Percentiles rank a stretch among this genome's conserved stretches.
These are phyloP conservation scores for Colletotrichum brevisporum DNA, from an alignment of 2,329 filamentous ascomycete species.

Conservation along the genomic window DNA sequence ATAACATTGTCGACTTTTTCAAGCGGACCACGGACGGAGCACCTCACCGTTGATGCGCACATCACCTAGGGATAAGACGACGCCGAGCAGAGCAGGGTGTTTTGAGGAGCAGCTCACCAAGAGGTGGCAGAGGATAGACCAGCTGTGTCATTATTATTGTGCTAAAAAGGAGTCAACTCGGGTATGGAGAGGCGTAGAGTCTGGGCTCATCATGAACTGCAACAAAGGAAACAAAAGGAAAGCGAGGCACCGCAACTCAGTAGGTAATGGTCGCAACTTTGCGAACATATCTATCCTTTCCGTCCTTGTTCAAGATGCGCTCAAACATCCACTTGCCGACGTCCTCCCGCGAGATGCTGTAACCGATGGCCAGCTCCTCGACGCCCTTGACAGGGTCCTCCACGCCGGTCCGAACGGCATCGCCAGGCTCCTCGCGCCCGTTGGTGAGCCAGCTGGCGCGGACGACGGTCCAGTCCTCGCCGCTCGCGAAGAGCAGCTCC, in stretches of 20 bases:
- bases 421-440: slow-evolving; percentile 42
- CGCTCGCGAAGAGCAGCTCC: slow-evolving; percentile 46
- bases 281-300: slow-evolving; percentile 44
- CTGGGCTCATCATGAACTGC: background rate
- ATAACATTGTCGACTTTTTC: slow-evolving; percentile 41
- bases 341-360: slow-evolving; percentile 57
- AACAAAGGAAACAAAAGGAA: background rate
- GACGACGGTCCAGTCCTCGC: slow-evolving; percentile 50
- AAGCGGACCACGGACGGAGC: background rate
- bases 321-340: slow-evolving; percentile 59
- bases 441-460: slow-evolving; percentile 51
- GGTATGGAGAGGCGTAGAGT: background rate
- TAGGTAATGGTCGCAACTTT: slow-evolving; percentile 50
- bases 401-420: slow-evolving; percentile 47
- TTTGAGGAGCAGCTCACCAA: background rate
- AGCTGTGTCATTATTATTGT: background rate
- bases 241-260: background rate
- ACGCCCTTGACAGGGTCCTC: slow-evolving; percentile 51
- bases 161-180: background rate
- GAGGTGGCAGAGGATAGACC: background rate
- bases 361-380: slow-evolving; percentile 56
- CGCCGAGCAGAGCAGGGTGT: background rate
- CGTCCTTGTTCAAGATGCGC: slow-evolving; percentile 48
- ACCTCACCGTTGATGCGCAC: too few species aligned
- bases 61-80: too few species aligned